Evolutionary conservation across 495 filamentous ascomycete species (phyloP).

Genomic region (Penicillium coffeae): DNA sequence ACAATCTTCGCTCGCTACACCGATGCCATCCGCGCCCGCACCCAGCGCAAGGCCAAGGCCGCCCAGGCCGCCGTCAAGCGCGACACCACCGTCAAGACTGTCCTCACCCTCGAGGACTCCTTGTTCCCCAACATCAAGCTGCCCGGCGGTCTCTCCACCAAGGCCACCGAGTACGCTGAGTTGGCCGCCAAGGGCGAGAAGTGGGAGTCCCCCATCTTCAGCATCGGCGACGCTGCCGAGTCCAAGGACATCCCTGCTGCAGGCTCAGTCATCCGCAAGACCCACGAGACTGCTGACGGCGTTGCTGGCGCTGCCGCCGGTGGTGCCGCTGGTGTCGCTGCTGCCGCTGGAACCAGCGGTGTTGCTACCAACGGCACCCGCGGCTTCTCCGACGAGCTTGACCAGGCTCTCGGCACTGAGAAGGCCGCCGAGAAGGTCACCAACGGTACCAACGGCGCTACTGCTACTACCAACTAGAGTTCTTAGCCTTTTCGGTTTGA

Average conservation of each 20-base stretch:
- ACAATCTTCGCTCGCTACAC: slow-evolving; percentile 88
- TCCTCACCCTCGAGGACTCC: slow-evolving; percentile 83
- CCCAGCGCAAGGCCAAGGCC: slow-evolving; percentile 71
- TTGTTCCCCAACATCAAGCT: slow-evolving; percentile 86
- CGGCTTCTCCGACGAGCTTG: slow-evolving; percentile 53
- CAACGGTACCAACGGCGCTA: slow-evolving; percentile 9
- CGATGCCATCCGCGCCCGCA: slow-evolving; percentile 66
- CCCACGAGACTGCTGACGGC: slow-evolving; percentile 35
- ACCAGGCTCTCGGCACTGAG: slow-evolving; percentile 46
- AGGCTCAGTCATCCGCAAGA: slow-evolving; percentile 65
- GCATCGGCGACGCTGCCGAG: slow-evolving; percentile 72
- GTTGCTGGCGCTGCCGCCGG: slow-evolving; percentile 10
- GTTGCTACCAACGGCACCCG: slow-evolving; percentile 12
- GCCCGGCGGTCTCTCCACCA: slow-evolving; percentile 85
- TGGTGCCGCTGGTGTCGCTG: slow-evolving; percentile 5
- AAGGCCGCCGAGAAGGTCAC: slow-evolving; percentile 18
- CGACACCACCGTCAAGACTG: slow-evolving; percentile 71
- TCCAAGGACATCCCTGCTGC: slow-evolving; percentile 64
- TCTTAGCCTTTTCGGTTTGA: too few relatives aligned
- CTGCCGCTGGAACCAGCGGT: slow-evolving; percentile 8
- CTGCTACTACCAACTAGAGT: slow-evolving; percentile 10
- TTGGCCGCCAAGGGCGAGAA: slow-evolving; percentile 82
- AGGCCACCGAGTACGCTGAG: slow-evolving; percentile 92
- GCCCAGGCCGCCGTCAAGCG: slow-evolving; percentile 50
- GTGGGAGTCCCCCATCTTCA: slow-evolving; percentile 95